phyloP scores from a whole-genome alignment of 2,329 filamentous ascomycete genomes.

The Thermothelomyces thermophilus region DNA sequence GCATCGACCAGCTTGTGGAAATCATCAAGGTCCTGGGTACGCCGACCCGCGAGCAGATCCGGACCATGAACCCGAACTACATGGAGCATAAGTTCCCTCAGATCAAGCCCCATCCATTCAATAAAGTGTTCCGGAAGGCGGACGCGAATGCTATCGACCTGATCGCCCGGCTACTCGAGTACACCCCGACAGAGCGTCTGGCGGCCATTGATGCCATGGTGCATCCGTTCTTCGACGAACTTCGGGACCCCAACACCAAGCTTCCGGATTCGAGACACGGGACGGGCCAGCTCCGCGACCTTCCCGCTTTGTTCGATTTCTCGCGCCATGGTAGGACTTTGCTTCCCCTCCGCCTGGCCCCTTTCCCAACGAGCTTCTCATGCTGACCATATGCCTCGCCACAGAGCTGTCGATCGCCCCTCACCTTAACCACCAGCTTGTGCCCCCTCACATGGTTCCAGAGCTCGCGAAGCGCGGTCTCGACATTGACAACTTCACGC shows the following conservation, averaged over 20 bases:
- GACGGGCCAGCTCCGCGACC: conserved; percentile 68
- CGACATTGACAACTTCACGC: conserved; percentile 90
- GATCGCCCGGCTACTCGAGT: conserved; percentile 89
- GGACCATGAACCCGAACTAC: conserved; percentile 99
- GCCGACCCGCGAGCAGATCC: conserved; percentile 93
- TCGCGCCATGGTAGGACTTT: conserved; percentile 74
- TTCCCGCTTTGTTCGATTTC: conserved; percentile 90
- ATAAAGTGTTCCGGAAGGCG: conserved; percentile 97
- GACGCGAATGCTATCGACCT: conserved; percentile 88
- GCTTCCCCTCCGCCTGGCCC: neutral
- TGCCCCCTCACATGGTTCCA: conserved; percentile 74
- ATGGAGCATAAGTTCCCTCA: conserved; percentile 99
- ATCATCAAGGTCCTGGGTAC: conserved; percentile 99
- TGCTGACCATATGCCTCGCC: conserved; percentile 21
- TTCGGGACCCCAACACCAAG: conserved; percentile 83
- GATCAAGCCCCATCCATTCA: conserved; percentile 99
- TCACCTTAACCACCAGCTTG: conserved; percentile 77
- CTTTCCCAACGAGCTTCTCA: conserved; percentile 8
- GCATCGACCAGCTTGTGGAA: conserved; percentile 96
- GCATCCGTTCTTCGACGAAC: conserved; percentile 96
- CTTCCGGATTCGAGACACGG: conserved; percentile 91
- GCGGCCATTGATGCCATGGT: conserved; percentile 95
- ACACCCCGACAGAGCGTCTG: conserved; percentile 92
- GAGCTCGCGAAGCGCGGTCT: conserved; percentile 70
- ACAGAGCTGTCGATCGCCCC: conserved; percentile 94